Conservation (phyloP, 2,329 filamentous ascomycete genomes). For the Neonectria neomacrospora region DNA sequence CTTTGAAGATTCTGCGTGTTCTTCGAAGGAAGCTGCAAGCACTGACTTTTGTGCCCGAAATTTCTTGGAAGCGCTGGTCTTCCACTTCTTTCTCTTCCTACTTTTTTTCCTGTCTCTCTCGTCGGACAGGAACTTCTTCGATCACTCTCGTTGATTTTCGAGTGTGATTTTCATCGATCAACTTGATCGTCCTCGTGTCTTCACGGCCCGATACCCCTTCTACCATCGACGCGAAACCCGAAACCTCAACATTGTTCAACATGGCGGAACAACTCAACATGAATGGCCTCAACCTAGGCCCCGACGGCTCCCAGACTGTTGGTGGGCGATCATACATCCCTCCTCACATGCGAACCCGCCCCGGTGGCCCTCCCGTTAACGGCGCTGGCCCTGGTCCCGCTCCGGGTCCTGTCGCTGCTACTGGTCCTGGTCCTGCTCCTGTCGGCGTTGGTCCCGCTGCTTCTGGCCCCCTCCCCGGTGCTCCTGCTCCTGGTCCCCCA, state of each 20-base stretch:
- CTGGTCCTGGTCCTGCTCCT: constrained; percentile 32
- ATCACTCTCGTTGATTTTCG: constrained; percentile 42
- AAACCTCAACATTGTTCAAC: constrained; percentile 53
- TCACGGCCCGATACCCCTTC: constrained; percentile 35
- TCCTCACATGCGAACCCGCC: constrained; percentile 77
- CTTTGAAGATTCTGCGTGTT: constrained; percentile 60
- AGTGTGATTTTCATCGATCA: constrained; percentile 45
- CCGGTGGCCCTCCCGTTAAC: constrained; percentile 53
- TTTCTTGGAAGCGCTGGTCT: constrained; percentile 48
- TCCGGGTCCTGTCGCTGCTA: constrained; percentile 38
- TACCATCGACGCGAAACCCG: constrained; percentile 34
- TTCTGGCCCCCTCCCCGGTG: constrained; percentile 29
- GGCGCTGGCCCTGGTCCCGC: constrained; percentile 41
- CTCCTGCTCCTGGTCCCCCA: constrained; percentile 35
- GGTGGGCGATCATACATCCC: constrained; percentile 79
- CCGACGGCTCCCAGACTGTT: constrained; percentile 50
- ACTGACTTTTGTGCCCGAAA: constrained; percentile 47
- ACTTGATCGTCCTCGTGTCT: constrained; percentile 33
- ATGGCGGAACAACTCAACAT: constrained; percentile 91
- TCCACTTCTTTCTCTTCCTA: constrained; percentile 48
- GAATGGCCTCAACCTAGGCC: constrained; percentile 74
- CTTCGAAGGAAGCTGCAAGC: constrained; percentile 53
- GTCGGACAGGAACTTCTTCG: constrained; percentile 46
- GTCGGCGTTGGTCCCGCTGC: constrained; percentile 25
- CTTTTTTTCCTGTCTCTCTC: constrained; percentile 46